These are phyloP conservation scores for Huntiella savannae DNA, from an alignment of 2,329 filamentous ascomycete species.

Conservation along the genomic window DNA sequence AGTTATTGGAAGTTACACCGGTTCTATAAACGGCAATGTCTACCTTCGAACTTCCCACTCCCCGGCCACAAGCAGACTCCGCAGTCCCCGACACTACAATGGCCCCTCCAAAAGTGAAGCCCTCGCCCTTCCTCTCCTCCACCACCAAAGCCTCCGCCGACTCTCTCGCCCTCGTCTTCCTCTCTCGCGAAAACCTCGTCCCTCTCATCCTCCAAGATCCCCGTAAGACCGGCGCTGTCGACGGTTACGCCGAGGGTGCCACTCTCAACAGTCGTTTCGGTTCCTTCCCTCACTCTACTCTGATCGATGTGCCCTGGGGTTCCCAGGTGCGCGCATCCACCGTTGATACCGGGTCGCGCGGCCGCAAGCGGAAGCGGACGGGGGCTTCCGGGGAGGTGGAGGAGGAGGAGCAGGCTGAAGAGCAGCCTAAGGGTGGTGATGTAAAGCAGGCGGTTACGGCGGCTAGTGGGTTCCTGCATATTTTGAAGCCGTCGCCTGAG, in stretches of 20 bases:
- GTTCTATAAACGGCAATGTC: neutral
- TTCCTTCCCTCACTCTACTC: slow-evolving; percentile 64
- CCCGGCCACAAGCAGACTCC: neutral
- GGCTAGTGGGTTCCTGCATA: slow-evolving; percentile 54
- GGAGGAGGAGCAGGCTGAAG: slow-evolving; percentile 14
- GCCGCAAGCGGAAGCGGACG: slow-evolving; percentile 34
- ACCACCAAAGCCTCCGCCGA: slow-evolving; percentile 41
- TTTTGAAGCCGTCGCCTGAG: slow-evolving; percentile 63
- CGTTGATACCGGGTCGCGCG: slow-evolving; percentile 80
- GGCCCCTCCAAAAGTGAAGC: slow-evolving; percentile 4
- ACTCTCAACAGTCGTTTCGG: slow-evolving; percentile 87
- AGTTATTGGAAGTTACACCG: no score
- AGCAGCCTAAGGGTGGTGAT: slow-evolving; percentile 17
- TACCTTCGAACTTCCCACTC: neutral
- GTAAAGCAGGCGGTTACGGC: slow-evolving; percentile 34
- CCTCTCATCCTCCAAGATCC: slow-evolving; percentile 24
- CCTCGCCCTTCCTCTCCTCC: slow-evolving; percentile 68
- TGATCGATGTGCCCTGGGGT: slow-evolving; percentile 70
- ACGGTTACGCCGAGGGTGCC: slow-evolving; percentile 40
- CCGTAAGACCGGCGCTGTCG: slow-evolving; percentile 32
- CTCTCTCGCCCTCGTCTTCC: slow-evolving; percentile 63
- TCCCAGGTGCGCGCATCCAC: slow-evolving; percentile 77
- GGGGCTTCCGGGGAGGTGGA: slow-evolving; percentile 18
- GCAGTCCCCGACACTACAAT: neutral
- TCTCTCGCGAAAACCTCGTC: slow-evolving; percentile 64